phyloP scores from a whole-genome alignment of 1,284 basidiomycete genomes.

The Hypsizygus ulmarius region DNA sequence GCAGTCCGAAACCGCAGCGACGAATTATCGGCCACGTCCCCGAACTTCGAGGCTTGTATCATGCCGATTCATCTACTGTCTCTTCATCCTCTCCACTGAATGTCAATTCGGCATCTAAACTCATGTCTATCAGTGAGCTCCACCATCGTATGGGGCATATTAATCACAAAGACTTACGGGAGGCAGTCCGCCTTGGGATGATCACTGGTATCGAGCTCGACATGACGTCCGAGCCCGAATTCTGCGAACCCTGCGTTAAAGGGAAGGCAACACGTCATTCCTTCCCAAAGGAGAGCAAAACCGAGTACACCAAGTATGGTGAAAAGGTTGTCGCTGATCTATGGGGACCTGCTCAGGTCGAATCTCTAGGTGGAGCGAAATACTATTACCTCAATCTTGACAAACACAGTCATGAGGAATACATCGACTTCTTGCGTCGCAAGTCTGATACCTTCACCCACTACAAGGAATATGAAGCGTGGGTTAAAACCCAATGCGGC shows the following conservation, averaged over 20 bases:
- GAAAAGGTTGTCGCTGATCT: conserved; percentile 28
- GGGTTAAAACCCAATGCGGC: conserved; percentile 22
- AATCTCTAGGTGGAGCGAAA: conserved; percentile 21
- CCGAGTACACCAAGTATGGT: conserved; percentile 18
- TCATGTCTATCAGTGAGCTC: conserved; percentile 23
- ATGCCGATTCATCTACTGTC: conserved; percentile 12
- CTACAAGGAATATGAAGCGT: conserved; percentile 29
- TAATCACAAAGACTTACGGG: conserved; percentile 21
- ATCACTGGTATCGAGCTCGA: conserved; percentile 31
- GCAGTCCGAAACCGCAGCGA: conserved; percentile 10
- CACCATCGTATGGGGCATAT: conserved; percentile 36
- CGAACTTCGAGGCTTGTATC: conserved; percentile 27
- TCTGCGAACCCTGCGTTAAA: conserved; percentile 34
- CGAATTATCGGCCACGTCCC: conserved; percentile 25
- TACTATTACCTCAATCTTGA: conserved; percentile 32
- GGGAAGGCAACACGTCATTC: conserved; percentile 31
- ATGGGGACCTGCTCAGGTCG: conserved; percentile 28
- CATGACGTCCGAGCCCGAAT: conserved; percentile 17
- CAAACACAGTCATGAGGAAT: conserved; percentile 18
- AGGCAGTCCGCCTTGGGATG: conserved; percentile 25
- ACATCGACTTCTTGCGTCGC: conserved; percentile 20
- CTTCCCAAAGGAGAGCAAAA: conserved; percentile 28
- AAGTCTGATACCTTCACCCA: conserved; percentile 24
- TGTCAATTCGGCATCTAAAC: conserved; percentile 11
- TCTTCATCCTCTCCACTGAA: not conserved